Conservation (phyloP, 257 asterid genomes). For the Solanum dulcamara region DNA sequence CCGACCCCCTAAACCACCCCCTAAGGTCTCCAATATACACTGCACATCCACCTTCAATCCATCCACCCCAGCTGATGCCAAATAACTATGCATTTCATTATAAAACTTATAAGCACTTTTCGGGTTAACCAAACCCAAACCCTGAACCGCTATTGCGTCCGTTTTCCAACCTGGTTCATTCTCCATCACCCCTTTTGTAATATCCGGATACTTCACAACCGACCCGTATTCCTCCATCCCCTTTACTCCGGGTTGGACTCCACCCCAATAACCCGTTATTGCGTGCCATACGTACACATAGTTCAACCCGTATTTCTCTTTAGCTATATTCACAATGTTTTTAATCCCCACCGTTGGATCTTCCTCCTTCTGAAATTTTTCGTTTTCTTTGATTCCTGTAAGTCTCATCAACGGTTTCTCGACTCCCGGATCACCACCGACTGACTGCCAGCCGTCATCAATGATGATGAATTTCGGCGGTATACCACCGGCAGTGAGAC, state of each 20-base stretch:
- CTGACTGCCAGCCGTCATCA: slow-evolving; percentile 87
- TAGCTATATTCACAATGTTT: slow-evolving; percentile 55
- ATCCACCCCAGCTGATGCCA: slow-evolving; percentile 66
- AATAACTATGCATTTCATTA: slow-evolving; percentile 69
- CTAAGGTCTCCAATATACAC: slow-evolving; percentile 77
- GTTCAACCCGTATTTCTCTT: slow-evolving; percentile 61
- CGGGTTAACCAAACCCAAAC: slow-evolving; percentile 73
- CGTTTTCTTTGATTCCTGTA: slow-evolving; percentile 67
- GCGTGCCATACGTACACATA: slow-evolving; percentile 92
- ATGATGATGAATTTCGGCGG: slow-evolving; percentile 77
- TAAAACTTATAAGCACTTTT: slow-evolving; percentile 63
- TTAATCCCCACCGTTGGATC: slow-evolving; percentile 46
- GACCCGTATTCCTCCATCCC: slow-evolving; percentile 61
- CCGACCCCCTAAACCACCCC: slow-evolving; percentile 74
- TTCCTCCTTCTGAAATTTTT: slow-evolving; percentile 46
- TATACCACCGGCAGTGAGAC: slow-evolving; percentile 48
- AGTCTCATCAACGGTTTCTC: slow-evolving; percentile 39
- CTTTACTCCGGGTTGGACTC: slow-evolving; percentile 62
- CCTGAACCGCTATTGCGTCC: slow-evolving; percentile 58
- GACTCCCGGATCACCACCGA: slow-evolving; percentile 24
- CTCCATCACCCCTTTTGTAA: slow-evolving; percentile 63
- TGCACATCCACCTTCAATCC: slow-evolving; percentile 87
- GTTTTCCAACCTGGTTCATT: slow-evolving; percentile 71
- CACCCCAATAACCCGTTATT: slow-evolving; percentile 90
- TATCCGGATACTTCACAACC: slow-evolving; percentile 47